Percentiles rank a stretch among this genome's conserved stretches.
Evolutionary conservation across 495 filamentous ascomycete genomes (phyloP).

Genomic region (Corynascus novoguineensis): DNA sequence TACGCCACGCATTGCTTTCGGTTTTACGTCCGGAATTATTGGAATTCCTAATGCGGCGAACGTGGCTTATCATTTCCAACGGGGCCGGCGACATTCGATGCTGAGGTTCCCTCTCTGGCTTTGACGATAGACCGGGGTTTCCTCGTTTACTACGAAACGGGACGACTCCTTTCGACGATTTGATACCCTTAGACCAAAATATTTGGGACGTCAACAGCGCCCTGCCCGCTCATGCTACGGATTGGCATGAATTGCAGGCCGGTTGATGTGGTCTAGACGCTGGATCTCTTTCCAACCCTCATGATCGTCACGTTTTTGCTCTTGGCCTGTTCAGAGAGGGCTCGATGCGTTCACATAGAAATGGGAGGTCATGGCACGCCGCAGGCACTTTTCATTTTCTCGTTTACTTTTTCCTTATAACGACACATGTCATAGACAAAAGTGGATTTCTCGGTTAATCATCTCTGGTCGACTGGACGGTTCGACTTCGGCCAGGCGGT

Average conservation of each 20-base stretch:
- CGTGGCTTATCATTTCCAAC: constrained; percentile 28
- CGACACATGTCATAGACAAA: constrained; percentile 52
- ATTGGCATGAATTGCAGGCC: constrained; percentile 26
- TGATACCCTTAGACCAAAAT: constrained; percentile 43
- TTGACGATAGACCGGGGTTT: constrained; percentile 34
- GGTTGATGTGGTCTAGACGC: constrained; percentile 31
- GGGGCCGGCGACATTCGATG: constrained; percentile 23
- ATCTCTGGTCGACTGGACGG: constrained; percentile 36
- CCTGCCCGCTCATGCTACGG: constrained; percentile 23
- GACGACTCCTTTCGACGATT: constrained; percentile 24
- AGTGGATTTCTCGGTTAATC: constrained; percentile 50
- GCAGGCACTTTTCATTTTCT: constrained; percentile 27
- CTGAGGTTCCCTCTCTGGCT: constrained; percentile 23
- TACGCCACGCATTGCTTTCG: constrained; percentile 15
- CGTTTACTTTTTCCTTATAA: constrained; percentile 31
- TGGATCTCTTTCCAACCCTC: constrained; percentile 31
- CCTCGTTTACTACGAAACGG: constrained; percentile 18
- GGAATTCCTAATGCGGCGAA: constrained; percentile 29
- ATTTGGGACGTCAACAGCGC: constrained; percentile 25
- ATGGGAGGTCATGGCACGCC: constrained; percentile 34
- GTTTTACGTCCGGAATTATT: constrained; percentile 19
- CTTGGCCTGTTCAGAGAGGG: constrained; percentile 39
- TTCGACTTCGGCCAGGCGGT: constrained; percentile 22
- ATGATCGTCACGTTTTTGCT: constrained; percentile 39
- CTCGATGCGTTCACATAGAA: constrained; percentile 40